Conservation (phyloP, 306 rosid genomes). For the Corylus avellana region DNA sequence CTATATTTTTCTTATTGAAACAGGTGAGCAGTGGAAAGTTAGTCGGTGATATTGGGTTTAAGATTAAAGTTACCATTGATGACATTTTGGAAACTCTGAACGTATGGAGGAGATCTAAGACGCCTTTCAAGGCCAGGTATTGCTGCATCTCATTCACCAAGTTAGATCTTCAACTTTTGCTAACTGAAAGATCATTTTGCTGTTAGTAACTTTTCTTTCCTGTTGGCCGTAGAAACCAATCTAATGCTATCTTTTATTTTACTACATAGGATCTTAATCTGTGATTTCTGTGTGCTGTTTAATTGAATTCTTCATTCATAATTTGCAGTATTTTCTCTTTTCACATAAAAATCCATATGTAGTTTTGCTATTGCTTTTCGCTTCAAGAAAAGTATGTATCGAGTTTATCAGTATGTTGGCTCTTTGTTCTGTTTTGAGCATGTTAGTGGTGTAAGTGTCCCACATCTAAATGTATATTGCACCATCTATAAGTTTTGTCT, state of each 20-base stretch:
- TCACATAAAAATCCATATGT: conserved; percentile 55
- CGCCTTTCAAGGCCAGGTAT: conserved; percentile 73
- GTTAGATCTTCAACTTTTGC: not conserved
- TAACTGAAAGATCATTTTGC: not conserved
- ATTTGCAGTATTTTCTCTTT: conserved; percentile 87
- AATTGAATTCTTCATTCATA: conserved; percentile 53
- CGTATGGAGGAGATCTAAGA: conserved; percentile 55
- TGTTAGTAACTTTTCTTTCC: not conserved
- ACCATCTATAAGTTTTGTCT: not conserved
- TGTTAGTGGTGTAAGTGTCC: not conserved
- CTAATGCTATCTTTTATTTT: too few species aligned
- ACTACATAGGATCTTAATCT: too few species aligned
- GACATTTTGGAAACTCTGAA: conserved; percentile 64
- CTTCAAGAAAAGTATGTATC: conserved; percentile 61
- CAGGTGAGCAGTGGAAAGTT: conserved; percentile 78
- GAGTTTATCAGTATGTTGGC: conserved; percentile 84
- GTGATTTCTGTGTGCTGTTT: not conserved
- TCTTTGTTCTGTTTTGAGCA: conserved; percentile 18
- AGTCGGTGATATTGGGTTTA: conserved; percentile 70
- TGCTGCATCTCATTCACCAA: conserved; percentile 5
- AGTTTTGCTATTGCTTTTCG: conserved; percentile 40
- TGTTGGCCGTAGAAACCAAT: too few species aligned
- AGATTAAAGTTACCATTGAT: conserved; percentile 65
- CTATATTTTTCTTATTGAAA: conserved; percentile 21
- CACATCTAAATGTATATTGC: not conserved